These are phyloP conservation scores for Gastrodia elata DNA, from an alignment of 106 monocot genomes.

Conservation along the genomic window DNA sequence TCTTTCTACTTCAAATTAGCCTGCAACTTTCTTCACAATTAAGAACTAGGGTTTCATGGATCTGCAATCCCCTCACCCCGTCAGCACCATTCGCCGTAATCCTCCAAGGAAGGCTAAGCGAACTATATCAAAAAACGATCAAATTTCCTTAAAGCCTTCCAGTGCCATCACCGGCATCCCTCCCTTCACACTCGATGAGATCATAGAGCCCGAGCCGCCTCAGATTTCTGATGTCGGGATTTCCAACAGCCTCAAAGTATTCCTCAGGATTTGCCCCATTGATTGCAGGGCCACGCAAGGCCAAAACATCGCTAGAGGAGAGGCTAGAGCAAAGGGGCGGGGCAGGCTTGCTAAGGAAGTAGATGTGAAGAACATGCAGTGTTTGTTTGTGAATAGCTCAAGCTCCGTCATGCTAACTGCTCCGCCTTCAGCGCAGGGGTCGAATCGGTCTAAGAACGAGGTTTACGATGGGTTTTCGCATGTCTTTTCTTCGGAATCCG, in stretches of 20 bases:
- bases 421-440: constrained; percentile 33
- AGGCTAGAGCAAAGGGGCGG: constrained; percentile 6
- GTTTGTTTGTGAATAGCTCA: constrained; percentile 41
- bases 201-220: constrained; percentile 11
- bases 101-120: constrained; percentile 45
- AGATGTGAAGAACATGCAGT: constrained; percentile 16
- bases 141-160: constrained; percentile 6
- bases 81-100: constrained; percentile 47
- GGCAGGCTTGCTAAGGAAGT: not conserved
- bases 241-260: constrained; percentile 54
- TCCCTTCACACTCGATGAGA: constrained; percentile 29
- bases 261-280: constrained; percentile 66
- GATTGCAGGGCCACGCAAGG: not conserved
- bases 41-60: constrained; percentile 6
- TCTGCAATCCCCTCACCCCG: constrained; percentile 19
- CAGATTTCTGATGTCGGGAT: not conserved
- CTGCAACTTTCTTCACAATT: not conserved
- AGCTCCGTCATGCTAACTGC: constrained; percentile 53
- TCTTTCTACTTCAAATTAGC: not conserved
- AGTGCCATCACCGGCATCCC: constrained; percentile 7
- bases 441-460: constrained; percentile 57
- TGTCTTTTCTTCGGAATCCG: constrained; percentile 61
- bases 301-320: not conserved
- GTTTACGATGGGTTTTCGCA: constrained; percentile 69
- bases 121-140: constrained; percentile 4